A percentile compares a stretch with the other conserved stretches of the same genome.
phyloP scores from a whole-genome alignment of 164 flowering plant genomes.

The Aristolochia fimbriata region DNA sequence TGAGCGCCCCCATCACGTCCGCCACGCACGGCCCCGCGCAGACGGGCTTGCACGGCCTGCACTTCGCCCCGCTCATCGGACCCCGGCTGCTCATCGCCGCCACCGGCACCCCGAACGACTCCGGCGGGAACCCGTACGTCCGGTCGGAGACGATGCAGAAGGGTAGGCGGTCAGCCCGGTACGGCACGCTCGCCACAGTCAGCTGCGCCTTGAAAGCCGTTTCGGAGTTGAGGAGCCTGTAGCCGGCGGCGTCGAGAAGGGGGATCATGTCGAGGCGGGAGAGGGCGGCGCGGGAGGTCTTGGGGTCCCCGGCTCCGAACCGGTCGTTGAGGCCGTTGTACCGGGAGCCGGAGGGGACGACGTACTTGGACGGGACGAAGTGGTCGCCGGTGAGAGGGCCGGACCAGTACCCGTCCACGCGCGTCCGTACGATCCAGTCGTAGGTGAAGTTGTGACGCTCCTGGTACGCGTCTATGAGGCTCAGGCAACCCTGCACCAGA shows the following conservation, averaged over 20 bases:
- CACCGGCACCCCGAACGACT: slow-evolving; percentile 68
- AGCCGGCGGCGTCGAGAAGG: slow-evolving; percentile 46
- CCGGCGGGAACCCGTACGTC: slow-evolving; percentile 57
- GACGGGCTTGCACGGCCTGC: slow-evolving; percentile 72
- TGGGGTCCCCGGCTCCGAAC: slow-evolving; percentile 68
- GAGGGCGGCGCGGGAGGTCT: slow-evolving; percentile 61
- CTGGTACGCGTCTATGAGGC: slow-evolving; percentile 49
- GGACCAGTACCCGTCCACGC: slow-evolving; percentile 89
- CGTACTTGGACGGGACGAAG: slow-evolving; percentile 48
- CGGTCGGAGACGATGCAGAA: slow-evolving; percentile 80
- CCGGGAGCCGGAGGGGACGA: slow-evolving; percentile 72
- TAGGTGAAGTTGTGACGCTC: slow-evolving; percentile 48
- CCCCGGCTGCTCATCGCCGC: slow-evolving; percentile 69
- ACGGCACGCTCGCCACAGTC: slow-evolving; percentile 28
- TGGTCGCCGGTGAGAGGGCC: slow-evolving; percentile 43
- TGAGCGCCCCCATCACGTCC: slow-evolving; percentile 34
- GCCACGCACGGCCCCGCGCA: slow-evolving; percentile 59
- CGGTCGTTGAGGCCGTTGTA: slow-evolving; percentile 91
- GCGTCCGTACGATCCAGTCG: slow-evolving; percentile 89
- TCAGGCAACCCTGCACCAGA: slow-evolving; percentile 82
- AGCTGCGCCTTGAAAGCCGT: slow-evolving; percentile 79
- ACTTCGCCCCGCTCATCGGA: slow-evolving; percentile 83
- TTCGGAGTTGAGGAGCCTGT: slow-evolving; percentile 72
- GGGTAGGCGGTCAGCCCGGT: slow-evolving; percentile 43
- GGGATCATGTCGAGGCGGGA: slow-evolving; percentile 87